phyloP scores from a whole-genome alignment of 1,284 basidiomycete genomes.

The Cutaneotrichosporon mucoides region DNA sequence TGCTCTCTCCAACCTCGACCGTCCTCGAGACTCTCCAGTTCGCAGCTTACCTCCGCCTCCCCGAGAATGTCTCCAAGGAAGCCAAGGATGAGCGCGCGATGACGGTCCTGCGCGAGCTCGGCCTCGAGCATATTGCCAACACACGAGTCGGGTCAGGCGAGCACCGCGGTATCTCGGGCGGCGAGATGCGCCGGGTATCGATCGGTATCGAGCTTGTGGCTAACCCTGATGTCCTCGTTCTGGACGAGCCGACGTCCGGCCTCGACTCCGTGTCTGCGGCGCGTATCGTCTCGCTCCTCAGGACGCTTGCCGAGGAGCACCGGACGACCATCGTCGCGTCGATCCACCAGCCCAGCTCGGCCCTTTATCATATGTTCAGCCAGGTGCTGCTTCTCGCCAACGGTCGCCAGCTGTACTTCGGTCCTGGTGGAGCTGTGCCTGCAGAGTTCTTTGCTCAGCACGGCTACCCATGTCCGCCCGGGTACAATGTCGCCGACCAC shows the following conservation, averaged over 20 bases:
- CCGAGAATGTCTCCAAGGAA: constrained; percentile 66
- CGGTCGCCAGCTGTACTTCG: constrained; percentile 74
- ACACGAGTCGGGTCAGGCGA: constrained; percentile 67
- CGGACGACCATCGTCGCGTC: constrained; percentile 77
- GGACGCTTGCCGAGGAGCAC: constrained; percentile 63
- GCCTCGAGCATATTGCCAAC: constrained; percentile 65
- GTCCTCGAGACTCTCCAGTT: constrained; percentile 79
- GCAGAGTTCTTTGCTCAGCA: constrained; percentile 59
- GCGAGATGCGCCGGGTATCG: constrained; percentile 68
- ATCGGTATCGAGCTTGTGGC: constrained; percentile 64
- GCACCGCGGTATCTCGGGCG: constrained; percentile 62
- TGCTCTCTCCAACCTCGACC: constrained; percentile 71
- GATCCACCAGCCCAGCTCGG: constrained; percentile 80
- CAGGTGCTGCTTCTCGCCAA: constrained; percentile 70
- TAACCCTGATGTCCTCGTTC: constrained; percentile 58
- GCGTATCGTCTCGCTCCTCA: constrained; percentile 69
- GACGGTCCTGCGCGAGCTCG: constrained; percentile 68
- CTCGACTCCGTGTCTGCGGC: constrained; percentile 82
- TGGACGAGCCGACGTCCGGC: constrained; percentile 65
- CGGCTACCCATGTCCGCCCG: constrained; percentile 57
- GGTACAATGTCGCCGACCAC: constrained; percentile 86
- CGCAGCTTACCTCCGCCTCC: constrained; percentile 73
- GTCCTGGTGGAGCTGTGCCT: constrained; percentile 64
- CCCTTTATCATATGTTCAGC: constrained; percentile 78
- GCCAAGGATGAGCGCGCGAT: constrained; percentile 65